Conservation (phyloP, 441 rosid genomes). For the Syzygium malaccense region DNA sequence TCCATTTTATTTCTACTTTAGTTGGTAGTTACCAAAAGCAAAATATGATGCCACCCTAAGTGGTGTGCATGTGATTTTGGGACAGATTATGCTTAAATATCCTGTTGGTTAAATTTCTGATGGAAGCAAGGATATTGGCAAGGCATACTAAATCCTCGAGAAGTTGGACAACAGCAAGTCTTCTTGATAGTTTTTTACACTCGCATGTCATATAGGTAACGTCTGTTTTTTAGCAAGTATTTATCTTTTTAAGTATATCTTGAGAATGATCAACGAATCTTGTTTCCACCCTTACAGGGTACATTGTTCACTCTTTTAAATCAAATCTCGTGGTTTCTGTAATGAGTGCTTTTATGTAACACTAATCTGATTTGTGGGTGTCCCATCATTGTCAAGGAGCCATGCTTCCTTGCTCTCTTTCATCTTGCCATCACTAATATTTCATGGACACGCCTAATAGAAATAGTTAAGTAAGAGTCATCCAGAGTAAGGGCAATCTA, state of each 20-base stretch:
- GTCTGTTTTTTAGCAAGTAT: neutral
- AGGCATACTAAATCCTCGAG: neutral
- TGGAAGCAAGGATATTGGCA: neutral
- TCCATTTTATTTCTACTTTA: neutral
- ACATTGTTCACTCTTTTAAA: neutral
- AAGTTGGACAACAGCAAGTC: neutral
- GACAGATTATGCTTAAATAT: neutral
- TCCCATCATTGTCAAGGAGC: neutral
- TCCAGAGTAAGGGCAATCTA: neutral
- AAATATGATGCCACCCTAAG: neutral
- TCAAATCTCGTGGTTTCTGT: neutral
- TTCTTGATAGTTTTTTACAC: neutral
- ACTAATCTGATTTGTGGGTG: neutral
- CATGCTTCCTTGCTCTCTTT: neutral
- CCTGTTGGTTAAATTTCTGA: neutral
- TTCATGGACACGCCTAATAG: neutral
- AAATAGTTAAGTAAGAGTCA: neutral
- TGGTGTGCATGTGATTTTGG: neutral
- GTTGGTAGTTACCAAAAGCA: neutral
- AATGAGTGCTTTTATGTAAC: neutral
- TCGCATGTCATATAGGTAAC: neutral
- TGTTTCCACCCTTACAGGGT: neutral
- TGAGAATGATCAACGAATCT: neutral
- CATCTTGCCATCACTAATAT: neutral
- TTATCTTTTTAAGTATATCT: neutral